Percentiles rank a stretch among this genome's conserved stretches.
Conservation (phyloP, 2,329 filamentous ascomycete genomes). For the Aspergillus hortae region DNA sequence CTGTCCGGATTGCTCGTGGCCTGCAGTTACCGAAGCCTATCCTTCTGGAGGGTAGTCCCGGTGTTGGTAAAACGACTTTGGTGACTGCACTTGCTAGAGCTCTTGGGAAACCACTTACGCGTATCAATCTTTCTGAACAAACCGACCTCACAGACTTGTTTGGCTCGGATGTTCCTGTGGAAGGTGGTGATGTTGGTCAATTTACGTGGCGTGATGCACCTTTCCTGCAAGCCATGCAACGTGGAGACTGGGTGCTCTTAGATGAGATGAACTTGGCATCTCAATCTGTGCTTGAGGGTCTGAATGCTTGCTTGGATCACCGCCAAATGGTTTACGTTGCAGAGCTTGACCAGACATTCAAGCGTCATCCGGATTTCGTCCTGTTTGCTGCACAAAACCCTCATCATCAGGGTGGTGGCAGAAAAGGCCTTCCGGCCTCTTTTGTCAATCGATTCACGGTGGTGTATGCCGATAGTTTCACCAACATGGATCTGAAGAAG, state of each 20-base stretch:
- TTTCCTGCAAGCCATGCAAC: conserved; percentile 94
- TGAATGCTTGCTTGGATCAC: conserved; percentile 96
- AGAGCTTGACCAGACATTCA: conserved; percentile 91
- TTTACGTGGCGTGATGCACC: conserved; percentile 96
- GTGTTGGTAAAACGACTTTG: conserved; percentile 94
- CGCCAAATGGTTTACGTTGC: conserved; percentile 93
- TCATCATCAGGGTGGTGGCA: conserved; percentile 91
- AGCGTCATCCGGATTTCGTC: conserved; percentile 82
- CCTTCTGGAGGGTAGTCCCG: conserved; percentile 92
- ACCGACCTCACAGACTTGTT: conserved; percentile 98
- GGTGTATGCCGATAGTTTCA: conserved; percentile 91
- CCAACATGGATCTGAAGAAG: conserved; percentile 70
- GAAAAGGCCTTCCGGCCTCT: conserved; percentile 89
- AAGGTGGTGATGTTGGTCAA: conserved; percentile 83
- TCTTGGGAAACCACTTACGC: conserved; percentile 76
- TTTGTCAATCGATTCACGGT: conserved; percentile 99
- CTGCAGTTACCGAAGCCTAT: conserved; percentile 88
- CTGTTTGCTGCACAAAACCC: conserved; percentile 97
- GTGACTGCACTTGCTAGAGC: conserved; percentile 78
- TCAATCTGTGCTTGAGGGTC: conserved; percentile 89
- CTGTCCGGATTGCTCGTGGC: conserved; percentile 84
- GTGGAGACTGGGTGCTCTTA: conserved; percentile 90
- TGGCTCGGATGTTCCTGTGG: conserved; percentile 90
- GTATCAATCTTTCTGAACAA: conserved; percentile 97
- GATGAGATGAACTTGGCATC: conserved; percentile 99